phyloP scores from a whole-genome alignment of 2,329 filamentous ascomycete species.

The Bipolaris victoriae region DNA sequence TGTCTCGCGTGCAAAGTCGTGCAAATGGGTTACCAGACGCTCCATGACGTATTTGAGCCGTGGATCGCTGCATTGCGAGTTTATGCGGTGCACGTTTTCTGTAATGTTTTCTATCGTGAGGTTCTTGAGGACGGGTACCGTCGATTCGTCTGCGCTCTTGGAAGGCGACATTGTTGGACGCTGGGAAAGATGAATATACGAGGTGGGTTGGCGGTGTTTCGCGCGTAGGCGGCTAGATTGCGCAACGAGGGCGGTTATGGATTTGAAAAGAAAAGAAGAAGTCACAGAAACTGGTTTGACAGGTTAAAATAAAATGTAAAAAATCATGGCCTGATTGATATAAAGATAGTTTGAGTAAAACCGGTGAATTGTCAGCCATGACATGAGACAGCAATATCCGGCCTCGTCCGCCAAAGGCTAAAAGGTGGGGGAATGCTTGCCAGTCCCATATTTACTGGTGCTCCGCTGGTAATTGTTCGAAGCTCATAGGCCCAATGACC shows the following conservation, averaged over 20 bases:
- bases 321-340: neutral
- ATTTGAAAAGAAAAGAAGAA: neutral
- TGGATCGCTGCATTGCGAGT: constrained; percentile 69
- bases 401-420: constrained; percentile 10
- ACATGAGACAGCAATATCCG: neutral
- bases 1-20: constrained; percentile 83
- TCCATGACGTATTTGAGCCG: constrained; percentile 75
- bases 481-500: constrained; percentile 14
- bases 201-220: neutral
- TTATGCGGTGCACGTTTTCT: constrained; percentile 75
- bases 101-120: constrained; percentile 82
- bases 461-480: constrained; percentile 10
- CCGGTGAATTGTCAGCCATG: constrained; percentile 1
- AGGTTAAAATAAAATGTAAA: neutral
- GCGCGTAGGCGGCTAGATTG: neutral
- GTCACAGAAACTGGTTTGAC: neutral
- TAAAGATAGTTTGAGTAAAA: neutral
- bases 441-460: neutral
- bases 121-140: constrained; percentile 58
- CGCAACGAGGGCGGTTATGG: neutral
- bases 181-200: neutral
- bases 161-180: constrained; percentile 4
- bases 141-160: constrained; percentile 6
- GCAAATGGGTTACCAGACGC: constrained; percentile 75
- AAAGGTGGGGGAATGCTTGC: neutral